A percentile compares a stretch with the other conserved stretches of the same genome.
Conservation (phyloP, 768 basidiomycete genomes). For the Mycena metata region DNA sequence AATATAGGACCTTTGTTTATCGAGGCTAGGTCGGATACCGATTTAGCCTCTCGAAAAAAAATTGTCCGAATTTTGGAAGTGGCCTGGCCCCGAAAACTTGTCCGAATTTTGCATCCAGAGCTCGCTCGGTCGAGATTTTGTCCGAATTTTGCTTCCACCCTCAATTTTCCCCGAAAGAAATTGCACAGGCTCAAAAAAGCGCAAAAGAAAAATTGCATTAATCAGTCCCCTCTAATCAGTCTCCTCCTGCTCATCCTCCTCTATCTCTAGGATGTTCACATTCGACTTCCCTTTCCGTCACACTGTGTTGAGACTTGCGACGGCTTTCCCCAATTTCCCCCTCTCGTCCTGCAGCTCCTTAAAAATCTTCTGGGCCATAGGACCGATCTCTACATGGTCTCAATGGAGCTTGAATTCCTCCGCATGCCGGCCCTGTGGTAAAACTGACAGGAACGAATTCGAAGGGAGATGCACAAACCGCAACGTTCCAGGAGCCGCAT, state of each 20-base stretch:
- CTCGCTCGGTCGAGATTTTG: no score
- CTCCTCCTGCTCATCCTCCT: constrained; percentile 4
- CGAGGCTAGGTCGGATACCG: no score
- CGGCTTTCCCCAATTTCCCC: not conserved
- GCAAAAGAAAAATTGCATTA: no score
- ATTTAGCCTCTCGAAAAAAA: no score
- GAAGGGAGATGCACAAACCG: constrained; percentile 10
- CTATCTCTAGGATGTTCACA: not conserved
- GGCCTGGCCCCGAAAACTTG: no score
- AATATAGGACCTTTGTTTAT: no score
- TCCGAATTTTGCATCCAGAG: no score
- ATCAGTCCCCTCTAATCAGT: no score
- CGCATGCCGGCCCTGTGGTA: not conserved
- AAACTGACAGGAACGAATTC: not conserved
- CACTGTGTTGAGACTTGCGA: constrained; percentile 11
- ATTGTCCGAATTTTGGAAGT: no score
- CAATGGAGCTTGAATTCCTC: not conserved
- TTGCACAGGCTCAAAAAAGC: no score
- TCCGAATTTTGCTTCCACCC: no score
- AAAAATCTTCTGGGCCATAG: not conserved
- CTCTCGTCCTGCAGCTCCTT: not conserved
- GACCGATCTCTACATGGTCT: not conserved
- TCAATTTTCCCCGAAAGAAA: no score
- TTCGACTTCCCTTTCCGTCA: not conserved
- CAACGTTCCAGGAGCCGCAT: not conserved